These are phyloP conservation scores for Boechera retrofracta DNA, from an alignment of 345 rosid species.

Conservation along the genomic window DNA sequence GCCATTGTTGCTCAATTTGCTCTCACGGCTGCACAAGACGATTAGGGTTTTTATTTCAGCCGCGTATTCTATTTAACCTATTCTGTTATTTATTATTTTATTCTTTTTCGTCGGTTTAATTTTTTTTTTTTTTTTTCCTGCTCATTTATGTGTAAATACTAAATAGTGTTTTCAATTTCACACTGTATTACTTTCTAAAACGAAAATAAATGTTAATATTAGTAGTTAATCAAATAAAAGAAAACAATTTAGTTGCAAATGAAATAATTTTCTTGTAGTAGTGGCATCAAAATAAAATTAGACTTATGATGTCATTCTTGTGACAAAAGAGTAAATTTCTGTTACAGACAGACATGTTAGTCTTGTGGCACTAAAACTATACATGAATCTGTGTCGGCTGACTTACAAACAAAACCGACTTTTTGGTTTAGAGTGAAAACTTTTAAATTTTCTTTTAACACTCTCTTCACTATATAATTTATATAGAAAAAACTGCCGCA, in stretches of 20 bases:
- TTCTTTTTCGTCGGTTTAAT: too few relatives aligned
- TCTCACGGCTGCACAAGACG: background rate
- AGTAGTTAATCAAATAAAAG: background rate
- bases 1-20: slow-evolving; percentile 54
- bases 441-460: slow-evolving; percentile 6
- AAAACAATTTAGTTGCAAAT: background rate
- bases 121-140: background rate
- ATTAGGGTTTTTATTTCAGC: slow-evolving; percentile 25
- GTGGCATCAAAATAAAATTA: too few relatives aligned
- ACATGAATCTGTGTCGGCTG: slow-evolving; percentile 28
- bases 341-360: slow-evolving; percentile 32
- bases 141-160: background rate
- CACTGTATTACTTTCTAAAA: background rate
- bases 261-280: background rate
- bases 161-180: background rate
- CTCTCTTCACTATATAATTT: slow-evolving; percentile 20
- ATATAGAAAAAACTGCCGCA: background rate
- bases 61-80: slow-evolving; percentile 12
- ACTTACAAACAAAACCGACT: slow-evolving; percentile 23
- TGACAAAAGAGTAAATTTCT: slow-evolving; percentile 23
- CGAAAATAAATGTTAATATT: background rate
- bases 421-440: background rate
- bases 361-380: slow-evolving; percentile 29
- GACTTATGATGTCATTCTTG: slow-evolving; percentile 7
- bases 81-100: background rate